Conservation (phyloP, 805 yeast genomes). For the Metschnikowia colocasiae region DNA sequence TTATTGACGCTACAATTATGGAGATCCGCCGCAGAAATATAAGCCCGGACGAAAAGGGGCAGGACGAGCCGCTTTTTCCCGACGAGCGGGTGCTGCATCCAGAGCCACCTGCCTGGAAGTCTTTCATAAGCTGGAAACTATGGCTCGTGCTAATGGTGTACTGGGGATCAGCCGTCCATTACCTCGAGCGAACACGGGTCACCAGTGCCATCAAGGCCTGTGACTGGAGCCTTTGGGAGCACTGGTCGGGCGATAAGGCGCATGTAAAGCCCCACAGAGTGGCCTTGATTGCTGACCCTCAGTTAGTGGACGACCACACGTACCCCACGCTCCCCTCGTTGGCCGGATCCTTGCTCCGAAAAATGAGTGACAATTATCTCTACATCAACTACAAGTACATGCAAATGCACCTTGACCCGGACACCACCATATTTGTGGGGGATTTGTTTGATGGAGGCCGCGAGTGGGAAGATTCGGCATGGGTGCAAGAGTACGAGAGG, state of each 20-base stretch:
- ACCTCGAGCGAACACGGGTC: slow-evolving; percentile 31
- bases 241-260: slow-evolving; percentile 38
- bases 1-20: not conserved
- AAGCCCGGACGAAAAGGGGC: not conserved
- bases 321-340: slow-evolving; percentile 66
- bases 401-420: slow-evolving; percentile 62
- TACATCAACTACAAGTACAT: slow-evolving; percentile 66
- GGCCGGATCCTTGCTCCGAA: slow-evolving; percentile 52
- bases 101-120: not conserved
- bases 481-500: slow-evolving; percentile 69
- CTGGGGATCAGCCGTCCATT: slow-evolving; percentile 30
- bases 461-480: slow-evolving; percentile 65
- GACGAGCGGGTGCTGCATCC: not conserved
- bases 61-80: not conserved
- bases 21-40: not conserved
- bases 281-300: slow-evolving; percentile 85
- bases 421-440: slow-evolving; percentile 76
- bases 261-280: slow-evolving; percentile 44
- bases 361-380: slow-evolving; percentile 73
- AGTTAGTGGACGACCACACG: slow-evolving; percentile 82
- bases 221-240: slow-evolving; percentile 66
- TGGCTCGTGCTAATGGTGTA: slow-evolving; percentile 8
- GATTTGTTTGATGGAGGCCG: slow-evolving; percentile 96
- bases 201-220: slow-evolving; percentile 25
- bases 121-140: slow-evolving; percentile 2